Evolutionary conservation across 495 filamentous ascomycete genomes (phyloP).

Genomic region (Penicillium taxi): DNA sequence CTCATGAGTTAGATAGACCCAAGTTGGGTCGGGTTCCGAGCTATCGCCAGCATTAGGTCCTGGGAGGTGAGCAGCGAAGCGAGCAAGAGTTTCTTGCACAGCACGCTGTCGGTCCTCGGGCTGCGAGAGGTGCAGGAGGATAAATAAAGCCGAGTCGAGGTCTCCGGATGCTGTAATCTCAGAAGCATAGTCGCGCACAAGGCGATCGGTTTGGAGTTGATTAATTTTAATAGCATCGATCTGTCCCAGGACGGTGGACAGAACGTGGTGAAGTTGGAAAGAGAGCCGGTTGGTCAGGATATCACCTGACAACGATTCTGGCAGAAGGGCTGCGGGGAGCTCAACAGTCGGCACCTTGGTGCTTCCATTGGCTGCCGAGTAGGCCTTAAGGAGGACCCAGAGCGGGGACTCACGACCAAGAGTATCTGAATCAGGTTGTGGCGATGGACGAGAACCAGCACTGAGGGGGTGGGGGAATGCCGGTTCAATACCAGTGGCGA

Average conservation of each 20-base stretch:
- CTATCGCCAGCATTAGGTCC: conserved; percentile 51
- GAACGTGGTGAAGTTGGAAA: conserved; percentile 66
- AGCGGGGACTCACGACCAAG: conserved; percentile 62
- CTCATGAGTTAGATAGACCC: conserved; percentile 49
- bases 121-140: conserved; percentile 67
- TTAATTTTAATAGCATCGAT: conserved; percentile 31
- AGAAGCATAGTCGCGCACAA: conserved; percentile 62
- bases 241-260: conserved; percentile 48
- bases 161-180: conserved; percentile 61
- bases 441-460: conserved; percentile 46
- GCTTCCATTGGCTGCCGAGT: conserved; percentile 43
- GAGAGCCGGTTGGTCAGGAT: conserved; percentile 65
- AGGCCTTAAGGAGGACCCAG: conserved; percentile 77
- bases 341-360: conserved; percentile 15
- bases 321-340: conserved; percentile 33
- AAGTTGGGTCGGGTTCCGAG: conserved; percentile 30
- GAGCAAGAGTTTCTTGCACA: conserved; percentile 61
- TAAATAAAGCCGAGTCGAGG: conserved; percentile 62
- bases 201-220: conserved; percentile 47
- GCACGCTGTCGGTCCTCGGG: conserved; percentile 53
- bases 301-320: conserved; percentile 52
- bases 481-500: conserved; percentile 54
- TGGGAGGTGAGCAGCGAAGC: conserved; percentile 38
- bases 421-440: conserved; percentile 37
- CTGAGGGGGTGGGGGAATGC: conserved; percentile 52